Evolutionary conservation across 805 yeast genomes (phyloP), one percentile per base, ranked within the genome.

Genomic region (Babjeviella inositovora): DNA sequence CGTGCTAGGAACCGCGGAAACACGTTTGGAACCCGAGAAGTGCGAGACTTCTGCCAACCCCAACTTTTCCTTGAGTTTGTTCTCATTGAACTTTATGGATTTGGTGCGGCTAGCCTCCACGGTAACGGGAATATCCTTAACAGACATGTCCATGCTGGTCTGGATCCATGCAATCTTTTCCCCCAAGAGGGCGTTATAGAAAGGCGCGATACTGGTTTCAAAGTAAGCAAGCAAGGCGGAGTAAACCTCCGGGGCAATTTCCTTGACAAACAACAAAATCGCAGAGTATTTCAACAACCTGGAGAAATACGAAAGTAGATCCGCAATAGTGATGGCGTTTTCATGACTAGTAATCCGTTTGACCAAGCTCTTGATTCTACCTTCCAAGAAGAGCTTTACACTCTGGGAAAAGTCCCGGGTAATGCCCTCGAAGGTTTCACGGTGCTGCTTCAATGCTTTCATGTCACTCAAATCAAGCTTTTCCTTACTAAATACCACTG

Each of bases 371-470:
- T 45, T 49, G 25, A 76, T 56, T 15, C 59, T 51, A 3, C 35
- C 27, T 8, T 47, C 50, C 30, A 72, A 47, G 23, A 59, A 70
- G 2, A 23, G 30, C 8, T 39, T 53, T 27, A 68, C 57, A 29
- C 62, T 54, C 11, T 38, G 42, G 16, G 67, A 41, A 36, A 82
- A 77, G 4, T 50, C 45, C 2, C 39, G 34, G 1, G 75, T 56
- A 1, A 70, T 70, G 11, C 47, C 40, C 34, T 72, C 80, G 38
- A 75, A 79, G 5, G 53, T 58, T 9, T 54, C 49, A 28, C 69
- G 61, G 36, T 75, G 71, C 35, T 79, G 82, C 29, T 57, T 59
- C 28, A 81, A 53, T 0, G 92, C 92, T 27, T 59, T 56, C 81
- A 82, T 75, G 11, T 63, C 59, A 18, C 71, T 68, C 28, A 75